A percentile compares a stretch with the other conserved stretches of the same genome.
Conservation (phyloP, 2,329 filamentous ascomycete species). For the Aciculosporium take region DNA sequence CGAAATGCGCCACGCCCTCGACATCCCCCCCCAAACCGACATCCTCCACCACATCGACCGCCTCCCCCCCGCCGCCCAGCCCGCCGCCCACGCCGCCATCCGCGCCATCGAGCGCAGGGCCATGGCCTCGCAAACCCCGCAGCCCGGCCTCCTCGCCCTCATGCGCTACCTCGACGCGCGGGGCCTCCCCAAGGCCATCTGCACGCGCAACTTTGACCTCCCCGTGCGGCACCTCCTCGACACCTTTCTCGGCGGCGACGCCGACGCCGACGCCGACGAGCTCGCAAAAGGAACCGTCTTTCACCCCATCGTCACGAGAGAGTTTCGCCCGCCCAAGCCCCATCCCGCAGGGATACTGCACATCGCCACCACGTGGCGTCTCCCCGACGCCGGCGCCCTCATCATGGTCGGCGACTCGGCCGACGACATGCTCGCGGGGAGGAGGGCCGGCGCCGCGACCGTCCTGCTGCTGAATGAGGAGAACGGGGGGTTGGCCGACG, state of each 20-base stretch:
- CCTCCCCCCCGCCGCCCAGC: constrained; percentile 46
- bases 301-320: constrained; percentile 67
- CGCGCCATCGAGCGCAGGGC: constrained; percentile 65
- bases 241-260: constrained; percentile 57
- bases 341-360: constrained; percentile 77
- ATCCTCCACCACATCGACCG: constrained; percentile 80
- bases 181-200: constrained; percentile 64
- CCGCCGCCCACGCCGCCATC: constrained; percentile 57
- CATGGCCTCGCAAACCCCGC: constrained; percentile 67
- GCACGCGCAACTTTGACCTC: constrained; percentile 82
- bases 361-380: constrained; percentile 64
- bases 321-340: constrained; percentile 73
- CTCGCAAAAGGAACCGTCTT: too few species aligned
- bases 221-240: constrained; percentile 61
- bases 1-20: constrained; percentile 65
- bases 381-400: constrained; percentile 35
- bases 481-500: constrained; percentile 55
- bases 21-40: constrained; percentile 58
- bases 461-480: constrained; percentile 77
- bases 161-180: constrained; percentile 69
- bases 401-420: constrained; percentile 68
- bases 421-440: constrained; percentile 85
- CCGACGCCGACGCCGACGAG: too few species aligned
- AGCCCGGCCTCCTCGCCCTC: constrained; percentile 61
- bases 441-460: constrained; percentile 71